Conservation (phyloP, 2,329 filamentous ascomycete genomes). For the Cladobotryum protrusum region DNA sequence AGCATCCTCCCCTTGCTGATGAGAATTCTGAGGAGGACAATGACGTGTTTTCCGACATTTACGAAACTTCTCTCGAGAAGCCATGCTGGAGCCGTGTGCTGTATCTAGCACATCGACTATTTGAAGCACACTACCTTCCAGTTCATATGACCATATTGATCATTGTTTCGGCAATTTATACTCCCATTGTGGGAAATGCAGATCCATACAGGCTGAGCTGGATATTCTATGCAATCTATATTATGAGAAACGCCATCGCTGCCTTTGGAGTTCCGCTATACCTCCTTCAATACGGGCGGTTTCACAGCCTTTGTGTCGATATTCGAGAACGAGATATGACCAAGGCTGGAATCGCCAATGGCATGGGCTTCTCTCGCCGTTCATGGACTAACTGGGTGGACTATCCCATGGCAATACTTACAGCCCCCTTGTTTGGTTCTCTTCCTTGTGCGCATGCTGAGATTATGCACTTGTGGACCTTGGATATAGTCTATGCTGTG, state of each 20-base stretch:
- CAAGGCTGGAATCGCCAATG: constrained; percentile 55
- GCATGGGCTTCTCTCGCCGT: constrained; percentile 59
- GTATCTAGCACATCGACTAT: constrained; percentile 60
- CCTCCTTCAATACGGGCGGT: constrained; percentile 61
- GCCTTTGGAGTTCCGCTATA: constrained; percentile 59
- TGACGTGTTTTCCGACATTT: constrained; percentile 51
- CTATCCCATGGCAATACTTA: too few species aligned
- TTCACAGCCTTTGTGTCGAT: constrained; percentile 56
- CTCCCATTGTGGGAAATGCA: constrained; percentile 42
- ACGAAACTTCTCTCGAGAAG: constrained; percentile 42
- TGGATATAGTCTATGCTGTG: too few species aligned
- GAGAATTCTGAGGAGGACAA: constrained; percentile 39
- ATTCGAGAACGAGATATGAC: constrained; percentile 61
- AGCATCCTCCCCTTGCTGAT: constrained; percentile 36
- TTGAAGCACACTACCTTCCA: constrained; percentile 67
- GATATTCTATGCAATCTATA: constrained; percentile 54
- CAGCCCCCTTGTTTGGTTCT: too few species aligned
- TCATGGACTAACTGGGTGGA: constrained; percentile 14
- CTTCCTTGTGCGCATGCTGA: too few species aligned
- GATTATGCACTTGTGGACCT: too few species aligned
- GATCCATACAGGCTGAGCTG: constrained; percentile 50
- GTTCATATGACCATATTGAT: constrained; percentile 61
- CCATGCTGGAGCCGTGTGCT: constrained; percentile 51
- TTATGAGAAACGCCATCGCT: constrained; percentile 49
- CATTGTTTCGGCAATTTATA: constrained; percentile 55